These are phyloP conservation scores for Arthroderma uncinatum DNA, from an alignment of 2,329 filamentous ascomycete species.

Conservation along the genomic window DNA sequence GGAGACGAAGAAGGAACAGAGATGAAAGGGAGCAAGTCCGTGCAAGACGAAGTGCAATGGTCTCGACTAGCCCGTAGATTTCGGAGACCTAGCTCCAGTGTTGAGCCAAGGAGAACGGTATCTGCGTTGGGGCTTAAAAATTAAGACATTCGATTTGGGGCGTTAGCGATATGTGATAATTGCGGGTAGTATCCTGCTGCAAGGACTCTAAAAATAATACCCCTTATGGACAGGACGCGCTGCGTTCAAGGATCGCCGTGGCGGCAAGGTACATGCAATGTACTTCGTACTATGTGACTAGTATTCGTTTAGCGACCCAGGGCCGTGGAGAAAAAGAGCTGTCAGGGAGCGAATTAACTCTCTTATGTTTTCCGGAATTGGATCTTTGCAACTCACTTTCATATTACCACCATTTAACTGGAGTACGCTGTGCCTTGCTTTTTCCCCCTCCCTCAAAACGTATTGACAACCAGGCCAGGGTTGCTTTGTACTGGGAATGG, in stretches of 20 bases:
- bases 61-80: neutral
- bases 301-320: neutral
- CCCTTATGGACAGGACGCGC: neutral
- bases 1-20: neutral
- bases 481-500: neutral
- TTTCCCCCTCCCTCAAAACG: neutral
- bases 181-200: neutral
- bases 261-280: slow-evolving; percentile 1
- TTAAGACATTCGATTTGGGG: neutral
- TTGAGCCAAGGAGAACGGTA: neutral
- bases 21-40: neutral
- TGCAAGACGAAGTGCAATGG: neutral
- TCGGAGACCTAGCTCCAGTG: neutral
- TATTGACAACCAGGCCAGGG: neutral
- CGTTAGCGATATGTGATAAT: neutral
- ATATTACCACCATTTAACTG: neutral
- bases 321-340: slow-evolving; percentile 1
- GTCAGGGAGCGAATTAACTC: neutral
- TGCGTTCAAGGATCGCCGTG: neutral
- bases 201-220: slow-evolving; percentile 1
- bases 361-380: slow-evolving; percentile 1
- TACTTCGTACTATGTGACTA: neutral
- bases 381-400: neutral
- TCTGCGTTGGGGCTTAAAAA: neutral
- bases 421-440: neutral